Evolutionary conservation across 768 basidiomycete genomes (phyloP).

Genomic region (Collybiopsis luxurians): DNA sequence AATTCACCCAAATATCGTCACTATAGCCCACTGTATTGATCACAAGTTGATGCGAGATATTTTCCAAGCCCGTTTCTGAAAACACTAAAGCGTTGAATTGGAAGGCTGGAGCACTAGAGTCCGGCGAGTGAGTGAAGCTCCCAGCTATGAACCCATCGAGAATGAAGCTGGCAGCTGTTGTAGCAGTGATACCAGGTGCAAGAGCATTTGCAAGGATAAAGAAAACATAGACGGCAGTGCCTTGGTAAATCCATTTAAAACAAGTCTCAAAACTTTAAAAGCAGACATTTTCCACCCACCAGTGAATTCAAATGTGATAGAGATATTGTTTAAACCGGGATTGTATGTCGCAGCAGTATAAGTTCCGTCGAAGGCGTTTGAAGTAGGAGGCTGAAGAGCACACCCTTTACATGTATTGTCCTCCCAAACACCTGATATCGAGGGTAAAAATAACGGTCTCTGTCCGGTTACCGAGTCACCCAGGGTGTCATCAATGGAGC

Average conservation of each 20-base stretch:
- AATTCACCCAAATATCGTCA: constrained; percentile 29
- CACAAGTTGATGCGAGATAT: constrained; percentile 24
- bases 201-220: constrained; percentile 37
- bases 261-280: background rate
- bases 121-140: constrained; percentile 25
- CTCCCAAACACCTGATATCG: constrained; percentile 13
- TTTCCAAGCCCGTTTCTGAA: constrained; percentile 20
- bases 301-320: constrained; percentile 8
- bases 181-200: constrained; percentile 19
- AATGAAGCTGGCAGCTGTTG: constrained; percentile 28
- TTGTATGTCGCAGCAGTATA: constrained; percentile 19
- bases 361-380: constrained; percentile 16
- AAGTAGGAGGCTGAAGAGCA: constrained; percentile 12
- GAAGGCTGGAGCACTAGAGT: constrained; percentile 13
- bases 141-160: constrained; percentile 23
- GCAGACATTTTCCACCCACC: constrained; percentile 1
- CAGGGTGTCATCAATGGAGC: constrained; percentile 22
- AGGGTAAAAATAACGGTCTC: constrained; percentile 16
- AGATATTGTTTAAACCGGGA: background rate
- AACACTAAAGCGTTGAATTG: constrained; percentile 26
- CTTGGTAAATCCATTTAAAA: constrained; percentile 7
- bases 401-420: constrained; percentile 10
- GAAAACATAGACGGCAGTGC: constrained; percentile 28
- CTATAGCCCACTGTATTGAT: constrained; percentile 28
- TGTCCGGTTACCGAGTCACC: constrained; percentile 18